Base-by-base conservation (phyloP, 2,329 filamentous ascomycete species). In the Neobulgaria alba region DNA sequence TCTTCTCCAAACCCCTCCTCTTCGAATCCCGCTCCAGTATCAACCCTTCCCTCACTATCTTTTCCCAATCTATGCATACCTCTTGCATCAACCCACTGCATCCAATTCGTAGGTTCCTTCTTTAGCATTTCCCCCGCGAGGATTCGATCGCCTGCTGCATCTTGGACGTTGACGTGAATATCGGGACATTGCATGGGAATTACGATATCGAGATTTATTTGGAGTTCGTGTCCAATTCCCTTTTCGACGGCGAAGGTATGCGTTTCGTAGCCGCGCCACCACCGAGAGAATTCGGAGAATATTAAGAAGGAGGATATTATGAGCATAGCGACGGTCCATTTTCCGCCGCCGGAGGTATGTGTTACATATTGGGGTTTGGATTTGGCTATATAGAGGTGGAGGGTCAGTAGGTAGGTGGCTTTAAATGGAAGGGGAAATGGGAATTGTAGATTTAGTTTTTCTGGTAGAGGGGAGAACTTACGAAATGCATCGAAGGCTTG, bases 401-500 rank as follows among this genome's bases (percentile, higher is more conserved):
- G n/a, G n/a, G n/a, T n/a, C n/a, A n/a, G n/a, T n/a, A n/a, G 44
- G 29, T 19, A 14, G 15, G 3, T 17, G 8, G 14, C n/a, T 33
- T 17, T n/a, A n/a, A n/a, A n/a, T 34, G 32, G 5, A n/a, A 14
- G 19, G 32, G 32, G 32, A n/a, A 18, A 2, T 15, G 17, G 17
- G 5, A 14, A 7, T 8, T 32, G 8, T 14, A 16, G 7, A 32
- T 14, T 32, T 3, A 7, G 18, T 33, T 15, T 17, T 15, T 17
- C 18, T n/a, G 7, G n/a, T 8, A 33, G n/a, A 4, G 7, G 32
- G 19, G 23, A 33, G 29, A 54, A 72, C 85, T 60, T 76, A 95
- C 88, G 90, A 63, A 98, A 98, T 51, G 89, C 90, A 69, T 98
- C 92, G 65, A 98, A 98, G 45, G 90, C 88, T 63, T 81, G 82